Percentiles rank a stretch among this genome's conserved stretches.
These are phyloP conservation scores for Yamadazyma siamensis DNA, from an alignment of 1,139 yeast species.

Conservation along the genomic window DNA sequence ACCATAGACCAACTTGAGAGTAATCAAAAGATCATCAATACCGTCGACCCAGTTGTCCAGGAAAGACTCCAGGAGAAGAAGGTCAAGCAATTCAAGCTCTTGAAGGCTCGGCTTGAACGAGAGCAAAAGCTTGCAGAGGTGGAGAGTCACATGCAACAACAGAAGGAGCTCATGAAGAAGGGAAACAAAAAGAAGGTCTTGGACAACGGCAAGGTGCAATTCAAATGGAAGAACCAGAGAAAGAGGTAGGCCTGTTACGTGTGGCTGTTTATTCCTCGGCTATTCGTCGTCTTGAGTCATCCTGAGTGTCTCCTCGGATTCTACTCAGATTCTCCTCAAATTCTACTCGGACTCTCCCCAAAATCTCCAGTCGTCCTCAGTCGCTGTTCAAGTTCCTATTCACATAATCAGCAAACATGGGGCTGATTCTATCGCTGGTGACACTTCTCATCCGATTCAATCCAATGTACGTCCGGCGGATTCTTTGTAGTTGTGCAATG, in stretches of 20 bases:
- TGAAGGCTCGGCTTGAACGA: conserved; percentile 62
- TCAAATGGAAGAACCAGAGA: conserved; percentile 84
- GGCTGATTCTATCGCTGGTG: conserved; percentile 62
- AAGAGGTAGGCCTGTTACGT: conserved; percentile 61
- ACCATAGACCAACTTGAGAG: conserved; percentile 57
- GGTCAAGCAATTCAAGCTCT: conserved; percentile 51
- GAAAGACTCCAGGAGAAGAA: conserved; percentile 52
- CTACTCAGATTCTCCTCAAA: too few relatives aligned
- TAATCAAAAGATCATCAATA: conserved; percentile 25
- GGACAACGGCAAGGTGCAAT: conserved; percentile 65
- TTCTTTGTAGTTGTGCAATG: conserved; percentile 76
- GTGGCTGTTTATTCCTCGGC: too few relatives aligned
- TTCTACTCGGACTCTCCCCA: too few relatives aligned
- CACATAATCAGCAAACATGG: conserved; percentile 72
- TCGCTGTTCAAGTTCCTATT: conserved; percentile 45
- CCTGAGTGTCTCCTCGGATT: too few relatives aligned
- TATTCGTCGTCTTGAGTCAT: background rate
- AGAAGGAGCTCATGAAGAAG: conserved; percentile 84
- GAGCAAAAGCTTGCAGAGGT: conserved; percentile 65
- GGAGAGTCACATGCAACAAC: conserved; percentile 68
- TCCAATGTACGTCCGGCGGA: conserved; percentile 75
- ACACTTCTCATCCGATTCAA: conserved; percentile 76
- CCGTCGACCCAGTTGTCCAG: conserved; percentile 30
- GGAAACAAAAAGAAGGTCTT: conserved; percentile 80
- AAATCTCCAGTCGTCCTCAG: too few relatives aligned